phyloP scores from a whole-genome alignment of 2,329 filamentous ascomycete species.

The Ophiocordyceps robertsii region DNA sequence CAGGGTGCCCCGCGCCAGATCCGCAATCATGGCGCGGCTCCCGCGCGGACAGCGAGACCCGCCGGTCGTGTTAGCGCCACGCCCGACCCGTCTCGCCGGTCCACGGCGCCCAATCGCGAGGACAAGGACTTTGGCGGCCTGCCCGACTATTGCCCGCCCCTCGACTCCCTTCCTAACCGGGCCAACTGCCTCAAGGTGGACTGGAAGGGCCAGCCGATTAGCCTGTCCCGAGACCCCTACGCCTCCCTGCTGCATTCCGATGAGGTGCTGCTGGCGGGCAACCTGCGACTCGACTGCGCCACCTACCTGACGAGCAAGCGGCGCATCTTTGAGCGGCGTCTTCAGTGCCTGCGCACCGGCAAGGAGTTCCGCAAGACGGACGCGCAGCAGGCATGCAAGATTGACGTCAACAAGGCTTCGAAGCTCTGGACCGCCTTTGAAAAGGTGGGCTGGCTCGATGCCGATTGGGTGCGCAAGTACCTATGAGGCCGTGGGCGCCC shows the following conservation, averaged over 20 bases:
- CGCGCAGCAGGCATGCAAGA: slow-evolving; percentile 92
- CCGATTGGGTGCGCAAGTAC: slow-evolving; percentile 26
- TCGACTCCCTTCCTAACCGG: slow-evolving; percentile 50
- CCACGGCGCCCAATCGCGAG: slow-evolving; percentile 55
- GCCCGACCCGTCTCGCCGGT: slow-evolving; percentile 36
- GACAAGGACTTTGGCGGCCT: slow-evolving; percentile 69
- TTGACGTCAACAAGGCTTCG: slow-evolving; percentile 94
- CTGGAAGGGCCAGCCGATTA: slow-evolving; percentile 71
- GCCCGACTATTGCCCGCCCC: slow-evolving; percentile 58
- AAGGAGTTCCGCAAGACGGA: slow-evolving; percentile 94
- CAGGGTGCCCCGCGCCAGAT: slow-evolving; percentile 20
- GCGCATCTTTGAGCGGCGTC: slow-evolving; percentile 69
- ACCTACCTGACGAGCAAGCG: slow-evolving; percentile 90
- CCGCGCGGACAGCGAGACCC: slow-evolving; percentile 11
- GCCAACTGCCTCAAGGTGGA: slow-evolving; percentile 67
- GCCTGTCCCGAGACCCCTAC: slow-evolving; percentile 61
- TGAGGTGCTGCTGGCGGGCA: slow-evolving; percentile 64
- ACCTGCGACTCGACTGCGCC: slow-evolving; percentile 69
- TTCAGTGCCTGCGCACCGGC: slow-evolving; percentile 50
- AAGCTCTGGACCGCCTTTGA: slow-evolving; percentile 86
- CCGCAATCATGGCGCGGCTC: slow-evolving; percentile 12
- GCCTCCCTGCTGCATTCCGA: slow-evolving; percentile 60
- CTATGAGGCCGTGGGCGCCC: slow-evolving; percentile 10
- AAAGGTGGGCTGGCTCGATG: slow-evolving; percentile 68
- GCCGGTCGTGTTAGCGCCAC: slow-evolving; percentile 27